Percentiles rank a stretch among this genome's conserved stretches.
phyloP scores from a whole-genome alignment of 345 rosid genomes.

The Sisymbrium irio region DNA sequence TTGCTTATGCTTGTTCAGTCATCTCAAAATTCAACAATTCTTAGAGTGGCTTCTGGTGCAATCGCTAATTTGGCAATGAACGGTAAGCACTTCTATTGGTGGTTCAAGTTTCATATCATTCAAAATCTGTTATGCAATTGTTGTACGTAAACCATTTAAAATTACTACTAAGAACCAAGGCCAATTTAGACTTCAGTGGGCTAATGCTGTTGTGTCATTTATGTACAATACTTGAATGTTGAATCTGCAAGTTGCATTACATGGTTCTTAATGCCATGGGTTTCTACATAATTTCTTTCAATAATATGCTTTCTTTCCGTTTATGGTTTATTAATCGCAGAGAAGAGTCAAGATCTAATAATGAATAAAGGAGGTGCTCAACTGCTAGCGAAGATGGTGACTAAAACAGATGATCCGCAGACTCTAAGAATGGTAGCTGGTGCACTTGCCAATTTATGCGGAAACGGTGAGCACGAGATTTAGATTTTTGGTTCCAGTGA shows the following conservation, averaged over 20 bases:
- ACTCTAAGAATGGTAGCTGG: constrained; percentile 97
- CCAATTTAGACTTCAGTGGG: not conserved
- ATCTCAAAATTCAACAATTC: constrained; percentile 71
- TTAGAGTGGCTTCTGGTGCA: constrained; percentile 96
- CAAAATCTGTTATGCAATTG: not conserved
- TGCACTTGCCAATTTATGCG: constrained; percentile 87
- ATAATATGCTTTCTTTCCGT: not conserved
- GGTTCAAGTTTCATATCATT: constrained; percentile 12
- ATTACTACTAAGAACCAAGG: not conserved
- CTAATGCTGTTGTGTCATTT: constrained; percentile 14
- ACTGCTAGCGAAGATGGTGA: constrained; percentile 69
- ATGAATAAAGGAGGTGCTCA: constrained; percentile 88
- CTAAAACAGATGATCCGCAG: constrained; percentile 77
- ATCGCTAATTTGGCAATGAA: constrained; percentile 97
- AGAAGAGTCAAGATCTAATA: constrained; percentile 75
- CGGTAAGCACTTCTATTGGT: constrained; percentile 43
- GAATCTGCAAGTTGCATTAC: not conserved
- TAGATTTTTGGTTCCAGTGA: not conserved
- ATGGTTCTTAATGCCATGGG: not conserved
- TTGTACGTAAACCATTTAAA: not conserved
- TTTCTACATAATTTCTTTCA: not conserved
- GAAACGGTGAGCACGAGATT: constrained; percentile 64
- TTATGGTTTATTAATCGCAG: constrained; percentile 36
- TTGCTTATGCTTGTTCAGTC: constrained; percentile 63
- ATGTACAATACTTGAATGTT: constrained; percentile 1